Evolutionary conservation across 1,284 basidiomycete species (phyloP).

Genomic region (Porodaedalea pini): DNA sequence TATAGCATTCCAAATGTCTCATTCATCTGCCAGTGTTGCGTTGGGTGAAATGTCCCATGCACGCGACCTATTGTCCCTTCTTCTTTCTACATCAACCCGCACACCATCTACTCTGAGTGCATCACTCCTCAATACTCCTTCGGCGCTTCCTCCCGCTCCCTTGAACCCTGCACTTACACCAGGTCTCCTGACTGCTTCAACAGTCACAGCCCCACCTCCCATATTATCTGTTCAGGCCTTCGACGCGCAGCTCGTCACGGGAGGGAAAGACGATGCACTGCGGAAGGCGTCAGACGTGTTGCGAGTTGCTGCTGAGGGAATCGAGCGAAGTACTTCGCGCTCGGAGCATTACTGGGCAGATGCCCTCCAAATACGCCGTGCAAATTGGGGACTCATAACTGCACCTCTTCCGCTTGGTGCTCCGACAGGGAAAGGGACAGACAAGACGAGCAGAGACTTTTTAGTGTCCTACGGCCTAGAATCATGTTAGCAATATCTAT

Average conservation of each 20-base stretch:
- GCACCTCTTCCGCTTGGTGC: conserved; percentile 69
- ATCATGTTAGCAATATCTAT: conserved; percentile 63
- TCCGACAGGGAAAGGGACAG: conserved; percentile 65
- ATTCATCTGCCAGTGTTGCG: conserved; percentile 49
- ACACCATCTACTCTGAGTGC: conserved; percentile 16
- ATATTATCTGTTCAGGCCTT: conserved; percentile 71
- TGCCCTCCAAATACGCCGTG: conserved; percentile 66
- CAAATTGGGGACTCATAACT: conserved; percentile 74
- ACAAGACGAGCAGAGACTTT: conserved; percentile 76
- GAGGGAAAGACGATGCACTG: conserved; percentile 73
- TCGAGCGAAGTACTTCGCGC: conserved; percentile 57
- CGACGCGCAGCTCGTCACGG: conserved; percentile 67
- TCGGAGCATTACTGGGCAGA: conserved; percentile 76
- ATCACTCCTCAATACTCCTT: conserved; percentile 18
- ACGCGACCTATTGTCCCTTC: conserved; percentile 56
- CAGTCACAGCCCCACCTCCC: conserved; percentile 59
- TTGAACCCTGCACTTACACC: conserved; percentile 29
- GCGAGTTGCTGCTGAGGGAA: conserved; percentile 60
- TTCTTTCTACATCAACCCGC: conserved; percentile 40
- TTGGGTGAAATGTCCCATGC: conserved; percentile 75
- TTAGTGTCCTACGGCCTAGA: conserved; percentile 73
- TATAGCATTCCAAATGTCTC: neutral
- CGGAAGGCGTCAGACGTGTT: conserved; percentile 68
- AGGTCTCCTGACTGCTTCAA: conserved; percentile 55
- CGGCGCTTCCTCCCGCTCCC: conserved; percentile 24